Base-by-base conservation (phyloP, 1,284 basidiomycete genomes). In the Sanguinoderma infundibulare region DNA sequence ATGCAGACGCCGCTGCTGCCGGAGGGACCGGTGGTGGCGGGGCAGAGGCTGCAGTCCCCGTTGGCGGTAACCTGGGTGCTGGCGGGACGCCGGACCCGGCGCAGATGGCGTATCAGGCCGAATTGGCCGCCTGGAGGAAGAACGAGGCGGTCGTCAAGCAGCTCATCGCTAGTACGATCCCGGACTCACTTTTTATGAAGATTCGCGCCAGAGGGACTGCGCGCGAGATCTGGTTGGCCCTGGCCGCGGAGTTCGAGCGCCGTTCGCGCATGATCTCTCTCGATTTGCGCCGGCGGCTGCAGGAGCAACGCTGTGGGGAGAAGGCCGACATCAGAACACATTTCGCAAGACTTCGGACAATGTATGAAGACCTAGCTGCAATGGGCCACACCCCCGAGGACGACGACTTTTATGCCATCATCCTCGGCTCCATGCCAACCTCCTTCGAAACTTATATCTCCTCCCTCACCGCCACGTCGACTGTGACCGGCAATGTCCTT, bases 291-390 rank as follows among this genome's bases (percentile, higher is more conserved):
- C 28, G 62, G 12, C 35, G 59, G 20, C 64, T 73, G 14, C 65
- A 69, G 36, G 65, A 69, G 8, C 36, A 49, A 22, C 17, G 42
- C 2, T 71, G 63, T 54, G 26, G 20, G 0, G 70, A 71, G 4
- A 59, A 57, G 28, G 66, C 60, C 6, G 64, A 72, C 49, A 59
- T 72, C 3, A 54, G 57, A 17, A 26, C 46, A 0, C 70, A 73
- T 46, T 64, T 73, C 24, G 51, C 59, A 2, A 64, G 57, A 15
- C 42, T 73, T 24, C 20, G 30, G 8, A 53, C 42, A 8, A 55
- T 72, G 58, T 53, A 53, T 1, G 68, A 72, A 22, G 55, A 70
- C 12, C 62, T 72, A 0, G 59, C 66, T 4, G 61, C 67, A 0
- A 68, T 71, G 64, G 66, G 68, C 7, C 46, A 47, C 26, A 46